These are phyloP conservation scores for Geosmithia flava DNA, from an alignment of 2,329 filamentous ascomycete species.

Conservation along the genomic window DNA sequence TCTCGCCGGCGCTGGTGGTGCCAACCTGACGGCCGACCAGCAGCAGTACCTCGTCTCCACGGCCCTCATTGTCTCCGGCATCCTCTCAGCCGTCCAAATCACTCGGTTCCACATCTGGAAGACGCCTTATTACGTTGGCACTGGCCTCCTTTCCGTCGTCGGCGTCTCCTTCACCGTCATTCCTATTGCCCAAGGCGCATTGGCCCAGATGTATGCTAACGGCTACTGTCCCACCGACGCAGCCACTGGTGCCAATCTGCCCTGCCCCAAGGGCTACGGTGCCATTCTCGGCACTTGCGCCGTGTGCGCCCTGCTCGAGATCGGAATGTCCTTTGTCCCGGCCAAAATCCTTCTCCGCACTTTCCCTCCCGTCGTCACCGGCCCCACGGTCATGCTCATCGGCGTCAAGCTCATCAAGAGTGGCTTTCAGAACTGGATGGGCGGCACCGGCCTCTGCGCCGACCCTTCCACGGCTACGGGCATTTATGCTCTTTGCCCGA, in stretches of 20 bases:
- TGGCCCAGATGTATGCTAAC: constrained; percentile 66
- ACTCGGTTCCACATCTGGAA: constrained; percentile 61
- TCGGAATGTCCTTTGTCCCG: constrained; percentile 63
- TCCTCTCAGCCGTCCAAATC: constrained; percentile 66
- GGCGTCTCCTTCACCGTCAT: constrained; percentile 71
- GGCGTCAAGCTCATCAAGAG: constrained; percentile 60
- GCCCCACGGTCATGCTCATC: constrained; percentile 58
- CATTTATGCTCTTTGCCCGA: constrained; percentile 53
- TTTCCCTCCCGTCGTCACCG: constrained; percentile 70
- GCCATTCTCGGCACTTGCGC: constrained; percentile 56
- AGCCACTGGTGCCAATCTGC: constrained; percentile 48
- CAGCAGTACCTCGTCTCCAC: constrained; percentile 72
- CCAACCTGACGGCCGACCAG: constrained; percentile 46
- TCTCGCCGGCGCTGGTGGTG: constrained; percentile 46
- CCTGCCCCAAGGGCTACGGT: constrained; percentile 68
- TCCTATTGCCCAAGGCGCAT: constrained; percentile 57
- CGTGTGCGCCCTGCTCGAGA: constrained; percentile 55
- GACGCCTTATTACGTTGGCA: constrained; percentile 64
- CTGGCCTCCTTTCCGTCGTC: constrained; percentile 68
- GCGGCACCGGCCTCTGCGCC: constrained; percentile 52
- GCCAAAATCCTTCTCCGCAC: constrained; percentile 56
- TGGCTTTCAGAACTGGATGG: constrained; percentile 69
- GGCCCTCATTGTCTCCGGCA: constrained; percentile 65
- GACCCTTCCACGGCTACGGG: constrained; percentile 30
- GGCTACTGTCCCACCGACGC: constrained; percentile 51